Evolutionary conservation across 2,329 filamentous ascomycete species (phyloP).

Genomic region (Diaporthe sp.): DNA sequence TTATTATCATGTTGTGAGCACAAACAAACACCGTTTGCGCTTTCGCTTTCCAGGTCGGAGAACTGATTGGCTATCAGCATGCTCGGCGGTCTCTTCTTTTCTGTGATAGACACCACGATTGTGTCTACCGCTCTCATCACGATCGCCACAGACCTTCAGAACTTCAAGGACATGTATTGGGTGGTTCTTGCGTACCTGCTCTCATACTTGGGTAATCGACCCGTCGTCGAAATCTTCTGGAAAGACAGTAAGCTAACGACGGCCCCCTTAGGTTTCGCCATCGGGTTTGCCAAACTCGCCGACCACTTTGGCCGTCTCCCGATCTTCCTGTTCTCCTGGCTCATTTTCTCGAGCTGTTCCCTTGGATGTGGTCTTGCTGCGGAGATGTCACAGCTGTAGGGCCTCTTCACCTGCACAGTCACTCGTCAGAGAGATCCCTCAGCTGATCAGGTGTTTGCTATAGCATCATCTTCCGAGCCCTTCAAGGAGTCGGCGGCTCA

Average conservation of each 20-base stretch:
- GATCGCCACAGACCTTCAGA: slow-evolving; percentile 62
- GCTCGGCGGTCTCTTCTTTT: slow-evolving; percentile 64
- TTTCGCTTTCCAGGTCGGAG: neutral
- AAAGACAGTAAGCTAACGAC: neutral
- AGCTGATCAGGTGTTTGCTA: slow-evolving; percentile 31
- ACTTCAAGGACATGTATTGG: slow-evolving; percentile 65
- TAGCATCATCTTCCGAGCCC: slow-evolving; percentile 67
- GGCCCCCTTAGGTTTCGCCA: slow-evolving; percentile 58
- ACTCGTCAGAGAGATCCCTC: neutral
- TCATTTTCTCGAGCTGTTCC: slow-evolving; percentile 66
- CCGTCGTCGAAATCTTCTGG: too few species aligned
- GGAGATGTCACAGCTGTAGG: slow-evolving; percentile 63
- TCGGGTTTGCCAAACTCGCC: slow-evolving; percentile 68
- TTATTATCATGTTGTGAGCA: slow-evolving; percentile 32
- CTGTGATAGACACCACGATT: slow-evolving; percentile 67
- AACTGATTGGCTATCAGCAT: slow-evolving; percentile 48
- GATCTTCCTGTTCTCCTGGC: slow-evolving; percentile 61
- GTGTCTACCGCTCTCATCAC: slow-evolving; percentile 68
- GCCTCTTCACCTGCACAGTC: slow-evolving; percentile 9
- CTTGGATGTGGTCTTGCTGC: slow-evolving; percentile 62
- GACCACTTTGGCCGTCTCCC: slow-evolving; percentile 68
- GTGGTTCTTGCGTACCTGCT: slow-evolving; percentile 66
- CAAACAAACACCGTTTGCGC: neutral
- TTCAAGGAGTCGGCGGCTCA: slow-evolving; percentile 70
- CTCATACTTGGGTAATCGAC: slow-evolving; percentile 62